Evolutionary conservation across 371 early-diverging fungal species (phyloP).

Genomic region (Apophysomyces elegans): DNA sequence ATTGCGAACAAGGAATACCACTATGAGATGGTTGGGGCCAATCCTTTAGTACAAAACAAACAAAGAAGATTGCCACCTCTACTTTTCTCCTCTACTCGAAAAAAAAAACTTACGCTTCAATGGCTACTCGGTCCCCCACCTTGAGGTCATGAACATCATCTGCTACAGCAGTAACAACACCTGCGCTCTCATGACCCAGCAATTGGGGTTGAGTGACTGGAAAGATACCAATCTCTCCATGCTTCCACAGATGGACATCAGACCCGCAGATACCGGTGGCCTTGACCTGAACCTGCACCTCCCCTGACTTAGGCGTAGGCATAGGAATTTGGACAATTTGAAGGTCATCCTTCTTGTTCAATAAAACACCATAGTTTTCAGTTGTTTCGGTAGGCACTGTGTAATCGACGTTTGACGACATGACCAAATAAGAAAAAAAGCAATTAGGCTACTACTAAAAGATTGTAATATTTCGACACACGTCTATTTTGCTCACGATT

Average conservation of each 20-base stretch:
- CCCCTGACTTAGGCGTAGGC: constrained; percentile 37
- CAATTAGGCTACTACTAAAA: not conserved
- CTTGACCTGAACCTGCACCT: constrained; percentile 51
- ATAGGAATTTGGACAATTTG: constrained; percentile 45
- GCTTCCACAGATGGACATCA: constrained; percentile 50
- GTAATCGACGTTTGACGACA: not conserved
- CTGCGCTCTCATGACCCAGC: constrained; percentile 45
- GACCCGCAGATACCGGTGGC: constrained; percentile 54
- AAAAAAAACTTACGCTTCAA: constrained; percentile 42
- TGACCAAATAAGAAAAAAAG: not conserved
- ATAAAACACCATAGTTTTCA: constrained; percentile 39
- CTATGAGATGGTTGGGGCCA: constrained; percentile 16
- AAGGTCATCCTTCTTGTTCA: constrained; percentile 47
- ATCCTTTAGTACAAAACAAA: not conserved
- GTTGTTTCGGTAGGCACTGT: constrained; percentile 21
- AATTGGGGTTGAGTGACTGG: constrained; percentile 40
- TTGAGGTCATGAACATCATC: constrained; percentile 38
- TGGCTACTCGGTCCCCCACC: constrained; percentile 55
- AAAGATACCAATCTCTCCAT: constrained; percentile 54
- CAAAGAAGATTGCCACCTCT: not conserved
- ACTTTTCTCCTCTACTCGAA: not conserved
- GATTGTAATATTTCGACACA: too few species aligned
- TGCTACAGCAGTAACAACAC: constrained; percentile 40
- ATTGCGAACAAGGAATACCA: constrained; percentile 51
- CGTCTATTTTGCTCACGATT: too few species aligned